Evolutionary conservation across 495 filamentous ascomycete species (phyloP).

Genomic region (Penicillium longicatenatum): DNA sequence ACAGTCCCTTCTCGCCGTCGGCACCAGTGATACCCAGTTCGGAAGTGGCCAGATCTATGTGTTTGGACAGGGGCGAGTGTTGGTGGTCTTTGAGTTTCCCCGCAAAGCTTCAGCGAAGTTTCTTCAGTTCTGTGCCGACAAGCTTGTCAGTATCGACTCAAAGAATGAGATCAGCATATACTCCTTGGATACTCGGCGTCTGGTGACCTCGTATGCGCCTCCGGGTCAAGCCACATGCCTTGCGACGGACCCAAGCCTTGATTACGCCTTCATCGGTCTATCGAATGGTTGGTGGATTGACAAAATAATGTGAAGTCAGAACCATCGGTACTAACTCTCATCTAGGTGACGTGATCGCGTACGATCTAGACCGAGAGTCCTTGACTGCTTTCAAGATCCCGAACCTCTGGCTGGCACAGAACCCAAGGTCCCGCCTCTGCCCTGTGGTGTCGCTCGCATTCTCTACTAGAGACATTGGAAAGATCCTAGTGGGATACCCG

Average conservation of each 20-base stretch:
- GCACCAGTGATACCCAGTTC: conserved; percentile 78
- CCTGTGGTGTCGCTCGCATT: conserved; percentile 76
- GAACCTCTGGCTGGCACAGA: conserved; percentile 76
- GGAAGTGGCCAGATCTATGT: conserved; percentile 84
- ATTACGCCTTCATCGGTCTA: conserved; percentile 83
- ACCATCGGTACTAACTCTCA: background rate
- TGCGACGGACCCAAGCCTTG: conserved; percentile 80
- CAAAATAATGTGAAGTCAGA: background rate
- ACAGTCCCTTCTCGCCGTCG: conserved; percentile 91
- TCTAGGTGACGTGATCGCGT: conserved; percentile 76
- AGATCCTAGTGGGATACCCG: conserved; percentile 81
- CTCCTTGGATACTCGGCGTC: conserved; percentile 63
- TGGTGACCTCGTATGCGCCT: conserved; percentile 66
- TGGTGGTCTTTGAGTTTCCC: conserved; percentile 64
- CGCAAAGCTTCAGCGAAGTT: conserved; percentile 67
- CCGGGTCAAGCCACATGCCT: conserved; percentile 71
- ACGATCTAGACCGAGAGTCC: conserved; percentile 81
- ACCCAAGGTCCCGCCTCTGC: conserved; percentile 55
- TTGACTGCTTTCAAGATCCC: conserved; percentile 77
- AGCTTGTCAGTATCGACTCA: conserved; percentile 78
- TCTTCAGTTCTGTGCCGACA: conserved; percentile 76
- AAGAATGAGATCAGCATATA: conserved; percentile 82
- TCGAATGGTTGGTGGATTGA: conserved; percentile 56
- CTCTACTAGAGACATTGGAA: conserved; percentile 92
- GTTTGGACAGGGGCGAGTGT: conserved; percentile 82